A percentile compares a stretch with the other conserved stretches of the same genome.
phyloP scores from a whole-genome alignment of 345 rosid genomes.

The Garcia nutans region DNA sequence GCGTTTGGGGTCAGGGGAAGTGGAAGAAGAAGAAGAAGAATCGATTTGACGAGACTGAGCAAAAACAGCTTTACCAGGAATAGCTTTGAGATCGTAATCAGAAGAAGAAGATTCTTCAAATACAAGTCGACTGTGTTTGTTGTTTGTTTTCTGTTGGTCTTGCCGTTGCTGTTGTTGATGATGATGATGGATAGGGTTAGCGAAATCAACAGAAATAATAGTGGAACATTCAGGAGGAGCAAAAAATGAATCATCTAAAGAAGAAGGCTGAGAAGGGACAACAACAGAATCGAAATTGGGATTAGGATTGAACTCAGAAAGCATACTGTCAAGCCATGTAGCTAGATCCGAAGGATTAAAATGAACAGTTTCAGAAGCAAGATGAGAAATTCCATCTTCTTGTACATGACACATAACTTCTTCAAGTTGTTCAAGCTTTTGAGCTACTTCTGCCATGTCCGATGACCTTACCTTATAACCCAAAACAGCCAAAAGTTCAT shows the following conservation, averaged over 20 bases:
- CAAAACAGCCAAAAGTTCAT: constrained; percentile 66
- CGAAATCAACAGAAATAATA: constrained; percentile 36
- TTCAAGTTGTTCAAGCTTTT: constrained; percentile 77
- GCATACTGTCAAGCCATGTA: constrained; percentile 64
- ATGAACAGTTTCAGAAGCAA: constrained; percentile 67
- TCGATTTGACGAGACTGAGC: background rate
- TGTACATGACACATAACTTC: constrained; percentile 58
- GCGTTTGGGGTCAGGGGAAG: background rate
- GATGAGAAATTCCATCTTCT: constrained; percentile 56
- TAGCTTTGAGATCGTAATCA: constrained; percentile 66
- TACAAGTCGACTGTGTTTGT: background rate
- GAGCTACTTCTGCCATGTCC: constrained; percentile 89
- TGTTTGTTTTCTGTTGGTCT: background rate
- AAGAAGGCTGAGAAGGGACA: background rate
- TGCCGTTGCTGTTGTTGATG: background rate
- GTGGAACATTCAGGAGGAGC: constrained; percentile 43
- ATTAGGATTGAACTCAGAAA: constrained; percentile 59
- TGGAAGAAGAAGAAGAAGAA: background rate
- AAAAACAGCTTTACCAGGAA: constrained; percentile 70
- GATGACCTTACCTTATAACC: constrained; percentile 76
- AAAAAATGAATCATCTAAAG: constrained; percentile 34
- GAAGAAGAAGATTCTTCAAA: constrained; percentile 41
- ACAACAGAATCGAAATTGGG: constrained; percentile 23
- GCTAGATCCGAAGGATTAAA: constrained; percentile 74
- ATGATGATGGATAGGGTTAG: background rate